These are phyloP conservation scores for Nothophoma quercina DNA, from an alignment of 2,329 filamentous ascomycete genomes.

Conservation along the genomic window DNA sequence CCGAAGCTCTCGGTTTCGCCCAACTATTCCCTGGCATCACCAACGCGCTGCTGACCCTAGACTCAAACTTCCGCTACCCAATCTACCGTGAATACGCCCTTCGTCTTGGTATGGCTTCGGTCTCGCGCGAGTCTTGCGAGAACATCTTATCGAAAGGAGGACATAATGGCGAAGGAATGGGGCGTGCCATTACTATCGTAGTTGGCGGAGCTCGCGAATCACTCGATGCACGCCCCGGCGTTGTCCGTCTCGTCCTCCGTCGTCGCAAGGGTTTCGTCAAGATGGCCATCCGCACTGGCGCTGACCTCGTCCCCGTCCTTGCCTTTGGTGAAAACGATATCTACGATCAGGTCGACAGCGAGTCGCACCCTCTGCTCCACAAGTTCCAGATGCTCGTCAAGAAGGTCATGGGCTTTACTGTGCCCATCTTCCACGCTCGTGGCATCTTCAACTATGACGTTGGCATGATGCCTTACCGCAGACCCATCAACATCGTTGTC, in stretches of 20 bases:
- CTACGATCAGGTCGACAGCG: conserved; percentile 86
- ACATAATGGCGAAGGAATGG: conserved; percentile 80
- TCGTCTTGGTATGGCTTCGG: conserved; percentile 83
- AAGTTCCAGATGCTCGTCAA: conserved; percentile 84
- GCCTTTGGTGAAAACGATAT: conserved; percentile 96
- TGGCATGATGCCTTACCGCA: conserved; percentile 91
- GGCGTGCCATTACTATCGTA: conserved; percentile 95
- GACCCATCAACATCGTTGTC: conserved; percentile 87
- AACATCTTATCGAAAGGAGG: conserved; percentile 86
- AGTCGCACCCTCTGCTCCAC: conserved; percentile 80
- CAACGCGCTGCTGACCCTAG: conserved; percentile 91
- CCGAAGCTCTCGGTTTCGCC: conserved; percentile 85
- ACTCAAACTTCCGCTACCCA: conserved; percentile 92
- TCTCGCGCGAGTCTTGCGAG: conserved; percentile 90
- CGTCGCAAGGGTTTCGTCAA: conserved; percentile 93
- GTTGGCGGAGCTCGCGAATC: conserved; percentile 92
- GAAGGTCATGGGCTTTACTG: conserved; percentile 86
- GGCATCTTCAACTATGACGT: conserved; percentile 98
- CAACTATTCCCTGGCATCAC: conserved; percentile 93
- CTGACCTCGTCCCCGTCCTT: conserved; percentile 90
- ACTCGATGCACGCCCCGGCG: conserved; percentile 82
- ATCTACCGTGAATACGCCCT: conserved; percentile 96
- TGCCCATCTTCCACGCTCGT: conserved; percentile 87
- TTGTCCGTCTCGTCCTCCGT: conserved; percentile 78
- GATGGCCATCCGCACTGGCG: conserved; percentile 88